These are phyloP conservation scores for Cymbomonas tetramitiformis DNA, from an alignment of 139 green algal species.

Conservation along the genomic window DNA sequence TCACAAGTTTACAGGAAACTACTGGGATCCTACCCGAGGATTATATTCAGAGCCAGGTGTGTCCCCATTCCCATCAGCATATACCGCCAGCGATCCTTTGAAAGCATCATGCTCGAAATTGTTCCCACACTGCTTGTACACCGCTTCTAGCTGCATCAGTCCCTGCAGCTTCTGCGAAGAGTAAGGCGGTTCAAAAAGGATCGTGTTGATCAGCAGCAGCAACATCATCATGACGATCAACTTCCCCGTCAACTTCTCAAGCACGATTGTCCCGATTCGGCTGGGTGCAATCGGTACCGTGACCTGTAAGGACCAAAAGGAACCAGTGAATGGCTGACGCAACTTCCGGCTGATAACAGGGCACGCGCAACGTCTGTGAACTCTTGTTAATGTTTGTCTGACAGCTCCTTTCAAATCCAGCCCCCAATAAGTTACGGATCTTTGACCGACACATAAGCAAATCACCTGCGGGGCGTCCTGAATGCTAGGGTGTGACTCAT, in stretches of 20 bases:
- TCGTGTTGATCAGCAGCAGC: neutral
- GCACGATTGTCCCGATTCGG: neutral
- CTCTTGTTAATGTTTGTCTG: too few relatives aligned
- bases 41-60: neutral
- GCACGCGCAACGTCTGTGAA: too few relatives aligned
- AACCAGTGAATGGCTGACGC: too few relatives aligned
- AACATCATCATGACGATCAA: conserved; percentile 10
- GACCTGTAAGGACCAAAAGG: too few relatives aligned
- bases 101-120: neutral
- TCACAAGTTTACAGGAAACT: too few relatives aligned
- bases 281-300: neutral
- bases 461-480: too few relatives aligned
- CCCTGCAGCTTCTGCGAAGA: neutral
- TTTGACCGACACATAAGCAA: too few relatives aligned
- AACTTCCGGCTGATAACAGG: too few relatives aligned
- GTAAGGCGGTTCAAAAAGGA: neutral
- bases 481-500: too few relatives aligned
- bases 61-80: neutral
- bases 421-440: too few relatives aligned
- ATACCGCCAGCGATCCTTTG: neutral
- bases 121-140: neutral
- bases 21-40: too few relatives aligned
- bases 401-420: too few relatives aligned
- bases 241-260: conserved; percentile 10
- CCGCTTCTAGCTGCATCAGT: neutral